These are phyloP conservation scores for Komagataella phaffii DNA, from an alignment of 805 yeast genomes.

Conservation along the genomic window DNA sequence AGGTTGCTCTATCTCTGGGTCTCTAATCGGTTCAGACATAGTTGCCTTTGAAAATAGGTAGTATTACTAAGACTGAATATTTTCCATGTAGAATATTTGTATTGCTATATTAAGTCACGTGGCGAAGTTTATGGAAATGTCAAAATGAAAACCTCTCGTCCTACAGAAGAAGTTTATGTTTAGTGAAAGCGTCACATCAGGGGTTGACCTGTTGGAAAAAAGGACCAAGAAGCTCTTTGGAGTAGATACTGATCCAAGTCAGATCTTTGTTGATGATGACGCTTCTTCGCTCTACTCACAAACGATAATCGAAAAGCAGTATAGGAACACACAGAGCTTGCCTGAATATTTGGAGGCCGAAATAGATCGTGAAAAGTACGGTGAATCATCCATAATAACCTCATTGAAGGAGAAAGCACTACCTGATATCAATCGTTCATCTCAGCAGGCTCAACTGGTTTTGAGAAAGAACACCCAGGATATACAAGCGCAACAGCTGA, in stretches of 20 bases:
- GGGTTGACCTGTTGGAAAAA: not conserved
- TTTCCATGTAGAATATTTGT: no score
- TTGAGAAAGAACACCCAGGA: not conserved
- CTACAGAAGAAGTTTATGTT: not conserved
- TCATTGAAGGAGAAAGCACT: not conserved
- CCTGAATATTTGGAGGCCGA: conserved; percentile 2
- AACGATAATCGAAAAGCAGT: conserved; percentile 1
- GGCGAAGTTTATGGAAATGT: not conserved
- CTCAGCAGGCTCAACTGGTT: not conserved
- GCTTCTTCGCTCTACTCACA: conserved; percentile 1
- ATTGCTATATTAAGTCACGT: not conserved
- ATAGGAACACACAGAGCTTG: not conserved
- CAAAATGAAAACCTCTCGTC: not conserved
- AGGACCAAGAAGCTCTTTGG: conserved; percentile 1
- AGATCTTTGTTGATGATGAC: not conserved
- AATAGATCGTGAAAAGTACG: not conserved
- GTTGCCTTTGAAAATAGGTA: not conserved
- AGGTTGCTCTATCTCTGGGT: not conserved
- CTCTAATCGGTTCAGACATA: not conserved
- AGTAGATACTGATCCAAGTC: not conserved
- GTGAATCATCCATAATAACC: not conserved
- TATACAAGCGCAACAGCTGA: not conserved
- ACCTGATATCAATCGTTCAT: conserved; percentile 8
- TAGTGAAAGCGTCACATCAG: not conserved
- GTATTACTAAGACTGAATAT: not conserved